Conservation (phyloP, 2,329 filamentous ascomycete genomes). For the Colletotrichum liaoningense region DNA sequence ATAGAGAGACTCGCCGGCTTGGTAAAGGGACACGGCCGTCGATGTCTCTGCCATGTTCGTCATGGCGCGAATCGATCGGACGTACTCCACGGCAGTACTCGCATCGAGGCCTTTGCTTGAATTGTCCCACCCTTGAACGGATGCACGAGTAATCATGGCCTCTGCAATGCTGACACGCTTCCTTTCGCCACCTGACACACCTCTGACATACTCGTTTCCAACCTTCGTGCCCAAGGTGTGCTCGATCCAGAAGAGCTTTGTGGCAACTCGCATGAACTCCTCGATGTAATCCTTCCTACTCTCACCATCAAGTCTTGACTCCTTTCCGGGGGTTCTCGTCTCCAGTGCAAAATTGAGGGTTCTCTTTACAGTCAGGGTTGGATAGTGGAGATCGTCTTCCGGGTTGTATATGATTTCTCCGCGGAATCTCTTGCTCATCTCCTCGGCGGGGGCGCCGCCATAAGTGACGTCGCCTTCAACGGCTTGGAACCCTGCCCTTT, state of each 20-base stretch:
- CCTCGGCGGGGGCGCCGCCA: conserved; percentile 58
- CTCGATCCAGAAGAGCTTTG: conserved; percentile 77
- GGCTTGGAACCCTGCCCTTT: conserved; percentile 71
- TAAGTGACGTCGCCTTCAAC: conserved; percentile 76
- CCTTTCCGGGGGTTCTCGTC: conserved; percentile 66
- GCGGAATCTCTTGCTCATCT: conserved; percentile 65
- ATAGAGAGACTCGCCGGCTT: conserved; percentile 65
- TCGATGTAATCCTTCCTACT: conserved; percentile 64
- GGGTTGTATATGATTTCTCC: conserved; percentile 76
- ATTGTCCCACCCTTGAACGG: conserved; percentile 79
- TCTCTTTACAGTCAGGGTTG: conserved; percentile 74
- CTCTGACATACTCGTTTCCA: conserved; percentile 73
- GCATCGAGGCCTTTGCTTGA: conserved; percentile 74
- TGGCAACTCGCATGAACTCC: conserved; percentile 69
- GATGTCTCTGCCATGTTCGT: conserved; percentile 72
- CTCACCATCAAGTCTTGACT: conserved; percentile 67
- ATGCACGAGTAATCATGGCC: conserved; percentile 70
- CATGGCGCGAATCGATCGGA: conserved; percentile 71
- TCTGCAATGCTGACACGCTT: conserved; percentile 84
- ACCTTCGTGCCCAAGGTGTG: conserved; percentile 76
- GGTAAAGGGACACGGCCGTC: conserved; percentile 74
- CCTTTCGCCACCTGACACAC: conserved; percentile 72
- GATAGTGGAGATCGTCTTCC: conserved; percentile 76
- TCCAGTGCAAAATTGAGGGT: conserved; percentile 76
- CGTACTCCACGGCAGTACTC: conserved; percentile 74